A percentile compares a stretch with the other conserved stretches of the same genome.
Conservation (phyloP, 2,329 filamentous ascomycete genomes). For the Talaromyces atroroseus region DNA sequence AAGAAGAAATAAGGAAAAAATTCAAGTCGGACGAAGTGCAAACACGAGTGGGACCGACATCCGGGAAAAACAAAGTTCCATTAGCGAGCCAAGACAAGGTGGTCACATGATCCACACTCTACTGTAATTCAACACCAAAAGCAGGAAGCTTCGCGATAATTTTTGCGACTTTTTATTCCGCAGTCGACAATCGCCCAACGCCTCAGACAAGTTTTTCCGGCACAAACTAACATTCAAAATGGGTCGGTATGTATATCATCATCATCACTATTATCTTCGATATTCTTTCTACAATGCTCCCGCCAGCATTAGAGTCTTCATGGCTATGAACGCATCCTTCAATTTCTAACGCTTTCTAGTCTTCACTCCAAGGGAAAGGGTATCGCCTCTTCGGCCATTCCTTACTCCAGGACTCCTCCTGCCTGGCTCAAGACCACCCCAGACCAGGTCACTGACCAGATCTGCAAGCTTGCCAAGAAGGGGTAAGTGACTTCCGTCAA, state of each 20-base stretch:
- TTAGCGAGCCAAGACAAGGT: conserved; percentile 13
- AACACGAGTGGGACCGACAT: not conserved
- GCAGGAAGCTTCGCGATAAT: conserved; percentile 1
- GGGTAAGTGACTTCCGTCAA: conserved; percentile 4
- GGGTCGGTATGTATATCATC: conserved; percentile 15
- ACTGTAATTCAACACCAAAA: conserved; percentile 1
- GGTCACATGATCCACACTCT: conserved; percentile 17
- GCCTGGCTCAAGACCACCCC: conserved; percentile 99
- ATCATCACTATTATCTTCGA: no score
- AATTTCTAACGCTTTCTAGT: conserved; percentile 36
- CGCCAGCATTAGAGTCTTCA: not conserved
- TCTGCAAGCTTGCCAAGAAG: conserved; percentile 35
- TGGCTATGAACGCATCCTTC: not conserved
- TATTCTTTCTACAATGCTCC: not conserved
- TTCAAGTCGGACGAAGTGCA: not conserved
- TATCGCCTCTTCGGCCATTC: conserved; percentile 90
- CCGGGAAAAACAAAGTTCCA: not conserved
- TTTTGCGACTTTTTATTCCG: not conserved
- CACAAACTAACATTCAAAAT: conserved; percentile 17
- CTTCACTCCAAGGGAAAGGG: conserved; percentile 99
- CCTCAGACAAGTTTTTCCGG: conserved; percentile 10
- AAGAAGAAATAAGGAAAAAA: conserved; percentile 2
- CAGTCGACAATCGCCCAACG: conserved; percentile 15
- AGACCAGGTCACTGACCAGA: conserved; percentile 94
- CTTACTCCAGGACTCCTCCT: conserved; percentile 89